These are phyloP conservation scores for Adenanthera pavonina DNA, from an alignment of 306 rosid species.

Conservation along the genomic window DNA sequence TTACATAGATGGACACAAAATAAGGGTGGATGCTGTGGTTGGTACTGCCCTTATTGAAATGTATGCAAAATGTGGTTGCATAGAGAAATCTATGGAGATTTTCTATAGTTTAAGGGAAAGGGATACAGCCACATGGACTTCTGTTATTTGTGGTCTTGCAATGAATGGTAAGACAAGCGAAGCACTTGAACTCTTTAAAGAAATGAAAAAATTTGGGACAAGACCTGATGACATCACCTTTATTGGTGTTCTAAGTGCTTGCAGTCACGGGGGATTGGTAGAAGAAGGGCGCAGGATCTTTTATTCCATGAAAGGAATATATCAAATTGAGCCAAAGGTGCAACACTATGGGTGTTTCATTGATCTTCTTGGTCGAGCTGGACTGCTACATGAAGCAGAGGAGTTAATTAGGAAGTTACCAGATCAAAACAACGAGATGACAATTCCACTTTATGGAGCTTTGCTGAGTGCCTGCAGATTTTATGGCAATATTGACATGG, in stretches of 20 bases:
- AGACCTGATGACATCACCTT: conserved; percentile 74
- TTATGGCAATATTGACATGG: conserved; percentile 67
- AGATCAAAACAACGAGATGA: conserved; percentile 39
- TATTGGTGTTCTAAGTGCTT: conserved; percentile 64
- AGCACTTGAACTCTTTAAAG: conserved; percentile 67
- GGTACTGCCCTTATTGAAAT: conserved; percentile 78
- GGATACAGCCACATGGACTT: conserved; percentile 74
- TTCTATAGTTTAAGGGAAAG: conserved; percentile 58
- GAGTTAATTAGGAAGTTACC: conserved; percentile 61
- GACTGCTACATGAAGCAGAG: conserved; percentile 72
- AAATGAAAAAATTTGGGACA: conserved; percentile 59
- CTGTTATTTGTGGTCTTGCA: conserved; percentile 75
- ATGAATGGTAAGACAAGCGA: conserved; percentile 67
- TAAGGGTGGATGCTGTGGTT: conserved; percentile 64
- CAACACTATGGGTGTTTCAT: conserved; percentile 77
- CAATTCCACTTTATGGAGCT: conserved; percentile 71
- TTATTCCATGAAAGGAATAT: conserved; percentile 54
- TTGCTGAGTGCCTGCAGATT: conserved; percentile 75
- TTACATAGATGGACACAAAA: conserved; percentile 50
- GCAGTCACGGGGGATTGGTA: conserved; percentile 76
- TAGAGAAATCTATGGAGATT: conserved; percentile 64
- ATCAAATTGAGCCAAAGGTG: conserved; percentile 60
- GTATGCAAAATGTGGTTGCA: conserved; percentile 75
- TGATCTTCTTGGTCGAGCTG: conserved; percentile 78
- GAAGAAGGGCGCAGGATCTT: conserved; percentile 63